Conservation (phyloP, 148 eudicot species). For the Persicaria maculosa region DNA sequence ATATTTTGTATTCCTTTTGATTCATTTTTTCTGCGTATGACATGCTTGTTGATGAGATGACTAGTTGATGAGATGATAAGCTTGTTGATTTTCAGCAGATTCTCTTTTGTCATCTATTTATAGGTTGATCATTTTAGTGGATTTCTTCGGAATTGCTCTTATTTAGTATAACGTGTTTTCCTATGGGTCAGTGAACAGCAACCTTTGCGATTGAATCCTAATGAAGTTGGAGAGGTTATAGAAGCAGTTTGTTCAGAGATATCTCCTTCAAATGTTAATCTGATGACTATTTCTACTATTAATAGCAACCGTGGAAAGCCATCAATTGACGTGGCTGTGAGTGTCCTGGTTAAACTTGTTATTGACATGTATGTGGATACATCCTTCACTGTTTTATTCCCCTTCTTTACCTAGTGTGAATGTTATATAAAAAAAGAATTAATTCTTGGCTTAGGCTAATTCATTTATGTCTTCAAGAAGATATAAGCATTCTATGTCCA, state of each 20-base stretch:
- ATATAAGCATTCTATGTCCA: neutral
- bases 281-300: constrained; percentile 59
- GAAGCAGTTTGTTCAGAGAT: constrained; percentile 94
- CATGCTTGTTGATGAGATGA: neutral
- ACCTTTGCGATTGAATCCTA: constrained; percentile 77
- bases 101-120: neutral
- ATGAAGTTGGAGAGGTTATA: constrained; percentile 88
- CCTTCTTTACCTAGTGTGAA: neutral
- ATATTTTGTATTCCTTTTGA: no score
- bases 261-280: constrained; percentile 43
- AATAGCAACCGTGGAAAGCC: constrained; percentile 69
- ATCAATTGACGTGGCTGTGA: constrained; percentile 89
- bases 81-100: neutral
- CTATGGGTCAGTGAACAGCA: constrained; percentile 74
- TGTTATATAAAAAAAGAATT: neutral
- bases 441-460: neutral
- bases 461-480: constrained; percentile 6
- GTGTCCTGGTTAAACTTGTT: constrained; percentile 95
- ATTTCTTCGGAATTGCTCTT: neutral
- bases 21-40: no score
- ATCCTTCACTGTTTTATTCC: constrained; percentile 1
- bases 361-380: constrained; percentile 83
- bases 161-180: neutral
- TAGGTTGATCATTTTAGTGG: neutral
- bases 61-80: neutral